These are phyloP conservation scores for Penicillium decumbens DNA, from an alignment of 2,329 filamentous ascomycete genomes.

Conservation along the genomic window DNA sequence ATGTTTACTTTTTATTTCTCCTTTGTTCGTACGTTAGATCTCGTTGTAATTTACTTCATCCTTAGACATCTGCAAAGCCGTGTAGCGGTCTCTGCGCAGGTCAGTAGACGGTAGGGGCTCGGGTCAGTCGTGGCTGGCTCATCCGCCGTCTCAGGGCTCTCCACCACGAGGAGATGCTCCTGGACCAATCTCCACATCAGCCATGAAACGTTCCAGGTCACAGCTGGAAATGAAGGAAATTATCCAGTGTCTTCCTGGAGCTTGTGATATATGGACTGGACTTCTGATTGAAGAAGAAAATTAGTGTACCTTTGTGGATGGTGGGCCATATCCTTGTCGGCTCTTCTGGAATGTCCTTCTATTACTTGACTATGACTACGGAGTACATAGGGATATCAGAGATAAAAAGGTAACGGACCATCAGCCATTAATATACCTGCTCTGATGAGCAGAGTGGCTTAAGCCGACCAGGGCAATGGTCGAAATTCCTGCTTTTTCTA, in stretches of 20 bases:
- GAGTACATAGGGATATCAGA: too few relatives aligned
- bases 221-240: conserved; percentile 18
- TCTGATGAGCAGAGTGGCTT: background rate
- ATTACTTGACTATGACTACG: background rate
- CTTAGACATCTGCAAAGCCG: background rate
- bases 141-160: conserved; percentile 9
- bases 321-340: background rate
- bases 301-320: background rate
- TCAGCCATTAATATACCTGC: background rate
- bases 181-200: conserved; percentile 24
- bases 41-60: too few relatives aligned
- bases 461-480: background rate
- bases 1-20: background rate
- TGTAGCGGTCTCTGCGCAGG: background rate
- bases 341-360: background rate
- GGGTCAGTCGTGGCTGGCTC: conserved; percentile 16
- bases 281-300: background rate
- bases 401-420: background rate
- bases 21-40: background rate
- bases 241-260: background rate
- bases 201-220: conserved; percentile 23
- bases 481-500: background rate
- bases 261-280: conserved; percentile 5
- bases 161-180: conserved; percentile 10
- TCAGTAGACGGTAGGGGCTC: background rate